A percentile compares a stretch with the other conserved stretches of the same genome.
Evolutionary conservation across 1,284 basidiomycete genomes (phyloP).

Genomic region (Puccinia hordei): DNA sequence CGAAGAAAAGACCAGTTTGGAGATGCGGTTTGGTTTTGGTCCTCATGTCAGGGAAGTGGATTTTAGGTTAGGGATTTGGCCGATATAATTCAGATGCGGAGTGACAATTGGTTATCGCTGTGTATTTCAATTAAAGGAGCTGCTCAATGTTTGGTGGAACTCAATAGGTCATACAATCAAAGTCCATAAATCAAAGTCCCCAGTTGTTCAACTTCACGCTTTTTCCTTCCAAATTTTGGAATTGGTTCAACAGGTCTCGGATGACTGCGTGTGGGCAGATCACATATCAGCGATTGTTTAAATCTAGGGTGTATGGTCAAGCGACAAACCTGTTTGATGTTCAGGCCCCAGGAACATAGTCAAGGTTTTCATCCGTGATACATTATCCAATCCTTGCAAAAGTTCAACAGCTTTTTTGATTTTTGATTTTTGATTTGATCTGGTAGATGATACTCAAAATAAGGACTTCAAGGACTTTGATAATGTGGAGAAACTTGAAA

Average conservation of each 20-base stretch:
- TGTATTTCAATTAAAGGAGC: too few relatives aligned
- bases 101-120: too few relatives aligned
- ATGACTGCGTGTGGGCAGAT: background rate
- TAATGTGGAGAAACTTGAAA: background rate
- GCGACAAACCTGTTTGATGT: slow-evolving; percentile 8
- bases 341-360: slow-evolving; percentile 25
- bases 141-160: too few relatives aligned
- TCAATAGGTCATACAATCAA: background rate
- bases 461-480: background rate
- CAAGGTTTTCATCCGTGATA: slow-evolving; percentile 23
- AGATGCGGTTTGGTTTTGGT: too few relatives aligned
- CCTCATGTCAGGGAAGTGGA: too few relatives aligned
- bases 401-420: slow-evolving; percentile 1
- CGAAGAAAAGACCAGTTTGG: too few relatives aligned
- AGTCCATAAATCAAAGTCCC: background rate
- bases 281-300: background rate
- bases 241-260: slow-evolving; percentile 6
- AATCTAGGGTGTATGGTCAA: background rate
- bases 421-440: slow-evolving; percentile 5
- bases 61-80: too few relatives aligned
- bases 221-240: background rate
- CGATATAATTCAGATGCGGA: too few relatives aligned
- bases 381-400: slow-evolving; percentile 9
- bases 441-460: background rate
- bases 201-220: slow-evolving; percentile 14